Percentiles rank a stretch among this genome's conserved stretches.
Evolutionary conservation across 345 rosid genomes (phyloP).

Genomic region (Arabis hirsuta): DNA sequence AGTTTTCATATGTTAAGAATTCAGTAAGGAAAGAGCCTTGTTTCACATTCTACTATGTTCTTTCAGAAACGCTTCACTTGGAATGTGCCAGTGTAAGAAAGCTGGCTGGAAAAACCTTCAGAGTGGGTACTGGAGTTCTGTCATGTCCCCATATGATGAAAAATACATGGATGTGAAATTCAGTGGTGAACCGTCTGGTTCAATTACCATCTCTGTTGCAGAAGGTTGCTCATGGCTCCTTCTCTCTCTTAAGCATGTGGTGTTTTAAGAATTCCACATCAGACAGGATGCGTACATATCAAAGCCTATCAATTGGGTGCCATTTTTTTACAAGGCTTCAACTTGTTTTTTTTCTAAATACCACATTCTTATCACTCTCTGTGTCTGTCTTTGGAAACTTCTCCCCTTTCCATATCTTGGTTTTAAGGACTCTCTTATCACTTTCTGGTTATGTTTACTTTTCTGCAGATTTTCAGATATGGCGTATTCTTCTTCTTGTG

Average conservation of each 20-base stretch:
- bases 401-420: neutral
- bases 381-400: neutral
- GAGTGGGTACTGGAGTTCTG: conserved; percentile 64
- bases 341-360: neutral
- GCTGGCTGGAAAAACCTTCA: conserved; percentile 74
- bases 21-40: no score
- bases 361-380: neutral
- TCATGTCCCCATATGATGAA: conserved; percentile 76
- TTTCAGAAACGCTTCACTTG: conserved; percentile 75
- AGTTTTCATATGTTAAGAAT: no score
- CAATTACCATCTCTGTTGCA: conserved; percentile 52
- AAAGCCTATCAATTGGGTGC: neutral
- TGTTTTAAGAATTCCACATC: no score
- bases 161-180: conserved; percentile 78
- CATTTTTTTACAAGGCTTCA: neutral
- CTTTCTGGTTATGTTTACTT: conserved; percentile 6
- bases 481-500: conserved; percentile 83
- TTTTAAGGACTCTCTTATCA: neutral
- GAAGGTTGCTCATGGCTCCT: conserved; percentile 55
- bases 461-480: conserved; percentile 71
- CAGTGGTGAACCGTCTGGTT: conserved; percentile 53
- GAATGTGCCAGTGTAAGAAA: conserved; percentile 68
- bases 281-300: no score
- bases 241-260: neutral
- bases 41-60: conserved; percentile 17